phyloP scores from a whole-genome alignment of 2,329 filamentous ascomycete species.

The Biscogniauxia marginata region DNA sequence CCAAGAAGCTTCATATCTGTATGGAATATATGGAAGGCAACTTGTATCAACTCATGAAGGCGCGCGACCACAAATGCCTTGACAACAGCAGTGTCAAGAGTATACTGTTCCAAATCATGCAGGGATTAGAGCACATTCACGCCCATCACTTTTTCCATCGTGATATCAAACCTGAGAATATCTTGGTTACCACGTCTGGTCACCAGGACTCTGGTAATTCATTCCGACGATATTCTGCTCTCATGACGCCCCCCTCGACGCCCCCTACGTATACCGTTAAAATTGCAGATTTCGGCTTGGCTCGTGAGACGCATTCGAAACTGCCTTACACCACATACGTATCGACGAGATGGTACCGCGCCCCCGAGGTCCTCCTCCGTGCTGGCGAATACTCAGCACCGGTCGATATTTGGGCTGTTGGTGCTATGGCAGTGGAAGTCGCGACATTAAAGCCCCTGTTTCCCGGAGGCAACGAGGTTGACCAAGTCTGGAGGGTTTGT shows the following conservation, averaged over 20 bases:
- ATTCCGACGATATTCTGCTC: slow-evolving; percentile 87
- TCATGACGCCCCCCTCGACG: slow-evolving; percentile 93
- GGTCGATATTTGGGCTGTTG: slow-evolving; percentile 97
- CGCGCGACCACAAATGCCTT: slow-evolving; percentile 89
- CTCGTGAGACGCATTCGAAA: slow-evolving; percentile 95
- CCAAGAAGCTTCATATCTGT: slow-evolving; percentile 92
- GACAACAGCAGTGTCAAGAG: slow-evolving; percentile 94
- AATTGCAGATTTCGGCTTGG: slow-evolving; percentile 96
- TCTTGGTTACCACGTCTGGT: slow-evolving; percentile 88
- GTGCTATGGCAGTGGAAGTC: slow-evolving; percentile 97
- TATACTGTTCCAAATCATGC: slow-evolving; percentile 95
- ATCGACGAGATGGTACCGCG: slow-evolving; percentile 96
- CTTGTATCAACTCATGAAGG: slow-evolving; percentile 98
- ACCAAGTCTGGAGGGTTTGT: slow-evolving; percentile 97
- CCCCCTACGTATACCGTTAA: slow-evolving; percentile 94
- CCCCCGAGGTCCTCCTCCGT: slow-evolving; percentile 88
- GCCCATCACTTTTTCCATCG: slow-evolving; percentile 97
- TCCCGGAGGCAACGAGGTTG: slow-evolving; percentile 95
- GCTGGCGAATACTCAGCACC: slow-evolving; percentile 97
- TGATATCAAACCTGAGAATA: slow-evolving; percentile 99
- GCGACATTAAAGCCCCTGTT: slow-evolving; percentile 96
- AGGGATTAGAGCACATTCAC: slow-evolving; percentile 95
- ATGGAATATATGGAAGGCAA: slow-evolving; percentile 99
- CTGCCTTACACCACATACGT: slow-evolving; percentile 97
- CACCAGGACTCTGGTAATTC: slow-evolving; percentile 79